Evolutionary conservation across 495 filamentous ascomycete species (phyloP).

Genomic region (Haplographium delicatum): DNA sequence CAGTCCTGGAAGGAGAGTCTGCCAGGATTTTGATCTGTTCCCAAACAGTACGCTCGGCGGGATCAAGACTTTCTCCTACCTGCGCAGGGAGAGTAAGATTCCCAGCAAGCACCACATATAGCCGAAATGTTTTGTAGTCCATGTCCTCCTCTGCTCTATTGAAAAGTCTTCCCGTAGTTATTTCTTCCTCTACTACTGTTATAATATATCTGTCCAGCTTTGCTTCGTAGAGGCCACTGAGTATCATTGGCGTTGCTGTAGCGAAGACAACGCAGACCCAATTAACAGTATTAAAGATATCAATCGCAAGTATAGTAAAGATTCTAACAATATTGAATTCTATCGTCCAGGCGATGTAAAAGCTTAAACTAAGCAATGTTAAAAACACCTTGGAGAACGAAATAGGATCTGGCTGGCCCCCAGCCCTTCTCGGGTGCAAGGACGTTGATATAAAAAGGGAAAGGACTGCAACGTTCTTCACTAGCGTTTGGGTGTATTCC

Average conservation of each 20-base stretch:
- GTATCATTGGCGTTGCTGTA: slow-evolving; percentile 32
- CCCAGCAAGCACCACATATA: slow-evolving; percentile 6
- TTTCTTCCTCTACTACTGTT: too few species aligned
- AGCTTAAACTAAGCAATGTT: too few species aligned
- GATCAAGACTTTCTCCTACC: not conserved
- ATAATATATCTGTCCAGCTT: slow-evolving; percentile 28
- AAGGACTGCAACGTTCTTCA: too few species aligned
- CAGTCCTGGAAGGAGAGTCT: not conserved
- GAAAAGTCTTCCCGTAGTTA: not conserved
- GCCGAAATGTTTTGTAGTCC: slow-evolving; percentile 1
- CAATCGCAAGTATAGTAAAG: too few species aligned
- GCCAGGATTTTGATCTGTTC: not conserved
- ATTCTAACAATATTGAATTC: too few species aligned
- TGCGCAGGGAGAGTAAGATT: not conserved
- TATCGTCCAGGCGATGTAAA: too few species aligned
- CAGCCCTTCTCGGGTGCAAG: too few species aligned
- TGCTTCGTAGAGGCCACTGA: slow-evolving; percentile 37
- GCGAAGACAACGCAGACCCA: slow-evolving; percentile 30
- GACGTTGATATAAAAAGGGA: too few species aligned
- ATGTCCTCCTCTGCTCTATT: not conserved
- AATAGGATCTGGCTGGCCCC: too few species aligned
- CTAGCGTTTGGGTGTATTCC: too few species aligned
- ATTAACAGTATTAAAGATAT: slow-evolving; percentile 30
- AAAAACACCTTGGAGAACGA: too few species aligned
- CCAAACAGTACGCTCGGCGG: slow-evolving; percentile 2